Conservation (phyloP, 139 green algal genomes). For the Chlorella sp. region DNA sequence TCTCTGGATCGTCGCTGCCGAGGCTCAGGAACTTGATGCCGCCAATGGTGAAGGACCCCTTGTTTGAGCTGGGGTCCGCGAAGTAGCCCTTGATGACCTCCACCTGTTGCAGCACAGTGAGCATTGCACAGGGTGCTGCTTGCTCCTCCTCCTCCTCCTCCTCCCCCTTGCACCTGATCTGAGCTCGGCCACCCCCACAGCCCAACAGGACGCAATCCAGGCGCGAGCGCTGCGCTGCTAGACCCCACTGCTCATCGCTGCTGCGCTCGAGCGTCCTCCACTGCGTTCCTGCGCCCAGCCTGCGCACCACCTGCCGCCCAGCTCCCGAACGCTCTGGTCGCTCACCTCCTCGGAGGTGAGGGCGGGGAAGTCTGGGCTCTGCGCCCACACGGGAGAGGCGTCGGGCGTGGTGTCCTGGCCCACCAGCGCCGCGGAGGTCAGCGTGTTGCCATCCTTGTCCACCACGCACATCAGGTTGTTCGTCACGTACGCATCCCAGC, state of each 20-base stretch:
- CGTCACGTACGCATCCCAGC: constrained; percentile 13
- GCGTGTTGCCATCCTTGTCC: constrained; percentile 6
- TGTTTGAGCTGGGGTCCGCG: not conserved
- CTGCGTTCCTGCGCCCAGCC: not conserved
- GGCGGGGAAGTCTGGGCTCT: constrained; percentile 9
- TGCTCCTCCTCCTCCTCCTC: not conserved
- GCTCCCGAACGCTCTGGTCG: not conserved
- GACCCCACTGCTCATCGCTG: too few relatives aligned
- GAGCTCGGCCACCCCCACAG: too few relatives aligned
- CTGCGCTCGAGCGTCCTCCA: too few relatives aligned
- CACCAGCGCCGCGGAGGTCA: constrained; percentile 12
- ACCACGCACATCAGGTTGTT: constrained; percentile 20
- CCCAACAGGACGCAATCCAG: too few relatives aligned
- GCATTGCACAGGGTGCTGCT: not conserved
- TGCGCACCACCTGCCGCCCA: not conserved
- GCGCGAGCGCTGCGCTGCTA: too few relatives aligned
- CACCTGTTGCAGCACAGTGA: not conserved
- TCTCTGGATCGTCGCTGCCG: constrained; percentile 13
- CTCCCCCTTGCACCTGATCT: too few relatives aligned
- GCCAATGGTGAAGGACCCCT: constrained; percentile 9
- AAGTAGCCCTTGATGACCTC: constrained; percentile 1
- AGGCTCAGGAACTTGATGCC: constrained; percentile 9
- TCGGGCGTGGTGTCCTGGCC: constrained; percentile 1
- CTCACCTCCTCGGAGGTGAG: constrained; percentile 7
- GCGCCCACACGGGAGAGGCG: constrained; percentile 16